A percentile compares a stretch with the other conserved stretches of the same genome.
Evolutionary conservation across 2,329 filamentous ascomycete genomes (phyloP).

Genomic region (Colletotrichum spaethianum): DNA sequence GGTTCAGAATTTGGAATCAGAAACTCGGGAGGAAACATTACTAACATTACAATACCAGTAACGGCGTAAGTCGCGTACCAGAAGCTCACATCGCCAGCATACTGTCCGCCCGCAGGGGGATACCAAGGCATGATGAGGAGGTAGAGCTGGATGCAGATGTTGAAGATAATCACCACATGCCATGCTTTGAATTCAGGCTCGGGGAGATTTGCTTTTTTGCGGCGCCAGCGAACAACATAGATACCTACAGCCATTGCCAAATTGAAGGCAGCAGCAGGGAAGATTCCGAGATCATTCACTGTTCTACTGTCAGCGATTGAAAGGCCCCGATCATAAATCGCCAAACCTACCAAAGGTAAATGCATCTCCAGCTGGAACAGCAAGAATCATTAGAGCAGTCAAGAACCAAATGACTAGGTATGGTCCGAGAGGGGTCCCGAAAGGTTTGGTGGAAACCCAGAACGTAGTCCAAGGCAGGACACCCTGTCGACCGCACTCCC

Average conservation of each 20-base stretch:
- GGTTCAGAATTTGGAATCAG: not conserved
- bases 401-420: constrained; percentile 70
- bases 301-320: not conserved
- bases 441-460: constrained; percentile 74
- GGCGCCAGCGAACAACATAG: constrained; percentile 69
- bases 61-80: constrained; percentile 81
- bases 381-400: constrained; percentile 72
- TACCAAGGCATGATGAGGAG: constrained; percentile 81
- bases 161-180: constrained; percentile 71
- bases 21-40: constrained; percentile 48
- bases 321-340: not conserved
- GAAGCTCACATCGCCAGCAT: constrained; percentile 78
- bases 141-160: constrained; percentile 71
- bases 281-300: constrained; percentile 60
- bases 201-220: constrained; percentile 64
- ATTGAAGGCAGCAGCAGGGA: constrained; percentile 72
- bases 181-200: constrained; percentile 70
- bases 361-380: constrained; percentile 73
- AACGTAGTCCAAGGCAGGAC: constrained; percentile 70
- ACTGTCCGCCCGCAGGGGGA: constrained; percentile 71
- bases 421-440: constrained; percentile 73
- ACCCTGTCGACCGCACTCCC: constrained; percentile 74
- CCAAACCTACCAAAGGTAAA: constrained; percentile 68
- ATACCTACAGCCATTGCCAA: constrained; percentile 71
- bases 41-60: constrained; percentile 75